Evolutionary conservation across 805 yeast genomes (phyloP), one percentile per base, ranked within the genome.

Genomic region (Cyberlindnera nakhonratchasimensis): DNA sequence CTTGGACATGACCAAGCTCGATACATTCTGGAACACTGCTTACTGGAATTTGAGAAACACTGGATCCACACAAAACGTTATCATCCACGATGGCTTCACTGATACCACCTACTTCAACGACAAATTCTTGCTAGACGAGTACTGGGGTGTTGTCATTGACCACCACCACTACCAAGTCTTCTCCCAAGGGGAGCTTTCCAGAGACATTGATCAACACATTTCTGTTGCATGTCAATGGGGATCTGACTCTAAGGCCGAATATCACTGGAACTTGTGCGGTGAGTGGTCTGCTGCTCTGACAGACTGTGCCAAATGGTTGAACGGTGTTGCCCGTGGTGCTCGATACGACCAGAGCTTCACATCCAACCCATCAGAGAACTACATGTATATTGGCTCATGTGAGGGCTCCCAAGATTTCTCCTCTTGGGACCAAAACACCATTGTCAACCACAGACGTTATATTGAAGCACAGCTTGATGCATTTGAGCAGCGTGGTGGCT

Each of bases 231-330:
- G 83, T 59, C 58, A 63, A 18, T 74, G 78, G 67, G 80, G 77
- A 36, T 43, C 62, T 44, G 59, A 65, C 38, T 65, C 73, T 29
- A 44, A 57, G 11, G 44, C 54, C 32, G 88, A 85, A 61, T 63
- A 70, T 54, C 87, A 84, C 62, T 85, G 91, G 86, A 74, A 75
- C 40, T 71, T 89, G 24, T 74, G 79, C 34, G 97, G 96, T 47
- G 96, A 89, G 68, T 90, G 91, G 86, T 71, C 86, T 19, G 95
- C 89, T 11, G 97, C 97, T 1, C 72, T 90, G 51, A 89, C 96
- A 3, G 96, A 90, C 66, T 90, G 97, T 69, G 77, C 93, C 6
- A 72, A 72, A 45, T 84, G 95, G 95, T 67, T 90, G 36, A 90
- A 90, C 57, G 96, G 97, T 58, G 90, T 84, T 17, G 81, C 80